phyloP scores from a whole-genome alignment of 140 eudicot species.

The Stevia rebaudiana region DNA sequence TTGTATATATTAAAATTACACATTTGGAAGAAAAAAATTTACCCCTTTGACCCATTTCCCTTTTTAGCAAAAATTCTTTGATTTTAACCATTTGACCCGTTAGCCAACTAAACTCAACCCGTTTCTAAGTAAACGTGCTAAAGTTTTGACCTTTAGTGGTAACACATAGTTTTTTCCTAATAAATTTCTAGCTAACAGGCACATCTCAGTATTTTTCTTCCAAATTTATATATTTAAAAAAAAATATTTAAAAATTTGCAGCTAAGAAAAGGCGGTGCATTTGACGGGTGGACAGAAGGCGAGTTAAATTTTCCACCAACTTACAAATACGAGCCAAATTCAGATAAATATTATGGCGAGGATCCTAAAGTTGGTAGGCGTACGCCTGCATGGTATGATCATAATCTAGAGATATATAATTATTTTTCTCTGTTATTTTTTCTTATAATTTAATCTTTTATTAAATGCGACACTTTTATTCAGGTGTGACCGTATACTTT shows the following conservation, averaged over 20 bases:
- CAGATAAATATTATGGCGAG: constrained; percentile 39
- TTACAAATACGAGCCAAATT: constrained; percentile 48
- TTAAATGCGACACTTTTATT: background rate
- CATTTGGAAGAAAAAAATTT: background rate
- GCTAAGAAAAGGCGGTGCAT: constrained; percentile 41
- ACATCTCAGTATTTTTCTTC: background rate
- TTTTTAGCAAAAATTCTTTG: background rate
- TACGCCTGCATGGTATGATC: constrained; percentile 57
- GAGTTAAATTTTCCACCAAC: constrained; percentile 51
- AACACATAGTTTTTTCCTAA: background rate
- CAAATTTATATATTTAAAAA: constrained; percentile 6
- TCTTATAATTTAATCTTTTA: background rate
- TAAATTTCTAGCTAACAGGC: background rate
- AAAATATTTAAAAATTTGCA: constrained; percentile 12
- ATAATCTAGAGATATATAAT: background rate
- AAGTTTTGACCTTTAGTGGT: background rate
- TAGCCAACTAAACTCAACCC: background rate
- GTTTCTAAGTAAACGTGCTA: background rate
- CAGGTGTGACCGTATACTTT: constrained; percentile 78
- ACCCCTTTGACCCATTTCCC: background rate
- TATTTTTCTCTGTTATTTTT: background rate
- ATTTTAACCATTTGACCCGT: background rate
- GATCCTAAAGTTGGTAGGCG: constrained; percentile 45
- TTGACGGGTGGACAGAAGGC: constrained; percentile 64
- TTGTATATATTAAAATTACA: background rate